Percentiles rank a stretch among this genome's conserved stretches.
phyloP scores from a whole-genome alignment of 495 filamentous ascomycete genomes.

The Podospora conica region DNA sequence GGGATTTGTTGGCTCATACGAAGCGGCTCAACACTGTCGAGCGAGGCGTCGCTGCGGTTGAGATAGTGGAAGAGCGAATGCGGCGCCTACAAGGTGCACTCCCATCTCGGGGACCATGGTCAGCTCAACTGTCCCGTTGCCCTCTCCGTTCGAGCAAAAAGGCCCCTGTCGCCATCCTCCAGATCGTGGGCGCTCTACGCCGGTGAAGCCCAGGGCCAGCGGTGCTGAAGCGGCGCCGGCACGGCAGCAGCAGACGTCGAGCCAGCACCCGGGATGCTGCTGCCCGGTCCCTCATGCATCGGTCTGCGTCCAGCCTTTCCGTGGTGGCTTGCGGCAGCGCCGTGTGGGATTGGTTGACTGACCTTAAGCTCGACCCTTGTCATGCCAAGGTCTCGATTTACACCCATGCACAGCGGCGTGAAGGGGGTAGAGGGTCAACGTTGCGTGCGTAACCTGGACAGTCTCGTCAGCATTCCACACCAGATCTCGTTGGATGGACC shows the following conservation, averaged over 20 bases:
- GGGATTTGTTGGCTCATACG: constrained; percentile 47
- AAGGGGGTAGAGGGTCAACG: constrained; percentile 6
- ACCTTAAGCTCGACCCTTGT: constrained; percentile 25
- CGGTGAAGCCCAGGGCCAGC: neutral
- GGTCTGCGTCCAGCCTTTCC: constrained; percentile 8
- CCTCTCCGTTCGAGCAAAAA: neutral
- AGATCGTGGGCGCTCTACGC: neutral
- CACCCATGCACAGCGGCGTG: constrained; percentile 19
- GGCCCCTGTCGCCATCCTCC: neutral
- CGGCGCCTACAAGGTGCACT: constrained; percentile 16
- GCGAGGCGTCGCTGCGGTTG: constrained; percentile 30
- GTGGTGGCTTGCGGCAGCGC: constrained; percentile 18
- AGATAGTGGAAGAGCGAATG: constrained; percentile 18
- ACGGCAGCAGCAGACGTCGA: neutral
- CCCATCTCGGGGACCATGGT: constrained; percentile 14
- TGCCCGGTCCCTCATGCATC: constrained; percentile 1
- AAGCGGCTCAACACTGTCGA: constrained; percentile 35
- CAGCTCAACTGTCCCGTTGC: constrained; percentile 9
- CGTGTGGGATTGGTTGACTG: constrained; percentile 30
- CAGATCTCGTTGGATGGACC: neutral
- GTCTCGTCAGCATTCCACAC: constrained; percentile 16
- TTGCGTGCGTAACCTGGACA: constrained; percentile 10
- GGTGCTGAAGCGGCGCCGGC: neutral
- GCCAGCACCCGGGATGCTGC: neutral
- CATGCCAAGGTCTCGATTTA: constrained; percentile 27